phyloP scores from a whole-genome alignment of 768 basidiomycete species.

The Paxillus rubicundulus region DNA sequence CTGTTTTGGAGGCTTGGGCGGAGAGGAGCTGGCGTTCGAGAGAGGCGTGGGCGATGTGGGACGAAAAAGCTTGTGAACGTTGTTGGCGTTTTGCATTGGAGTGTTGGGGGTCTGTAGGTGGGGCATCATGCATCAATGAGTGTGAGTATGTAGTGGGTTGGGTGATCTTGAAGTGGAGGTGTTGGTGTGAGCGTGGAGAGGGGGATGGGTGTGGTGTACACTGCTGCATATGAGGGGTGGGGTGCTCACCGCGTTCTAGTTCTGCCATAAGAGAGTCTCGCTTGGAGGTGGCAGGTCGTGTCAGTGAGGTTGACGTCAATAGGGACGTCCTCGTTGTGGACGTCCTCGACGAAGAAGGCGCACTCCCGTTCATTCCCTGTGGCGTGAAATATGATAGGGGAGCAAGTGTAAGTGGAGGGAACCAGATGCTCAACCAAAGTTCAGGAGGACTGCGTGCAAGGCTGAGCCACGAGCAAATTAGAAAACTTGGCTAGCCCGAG shows the following conservation, averaged over 20 bases:
- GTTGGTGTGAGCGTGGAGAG: background rate
- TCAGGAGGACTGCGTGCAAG: too few relatives aligned
- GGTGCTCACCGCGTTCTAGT: conserved; percentile 54
- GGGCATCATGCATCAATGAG: too few relatives aligned
- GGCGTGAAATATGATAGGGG: background rate
- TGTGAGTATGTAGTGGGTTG: too few relatives aligned
- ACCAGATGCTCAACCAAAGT: too few relatives aligned
- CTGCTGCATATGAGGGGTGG: background rate
- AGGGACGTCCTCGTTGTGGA: conserved; percentile 6
- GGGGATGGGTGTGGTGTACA: too few relatives aligned
- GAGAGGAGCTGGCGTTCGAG: conserved; percentile 68
- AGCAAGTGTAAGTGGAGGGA: background rate
- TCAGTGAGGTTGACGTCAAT: background rate
- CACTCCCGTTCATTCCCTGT: conserved; percentile 6
- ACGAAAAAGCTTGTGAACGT: conserved; percentile 58
- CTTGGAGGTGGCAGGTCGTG: conserved; percentile 42
- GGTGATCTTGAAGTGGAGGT: too few relatives aligned
- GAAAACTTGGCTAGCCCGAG: too few relatives aligned
- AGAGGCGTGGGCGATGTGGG: conserved; percentile 57
- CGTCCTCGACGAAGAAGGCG: conserved; percentile 17
- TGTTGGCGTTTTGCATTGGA: conserved; percentile 49
- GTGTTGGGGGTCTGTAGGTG: too few relatives aligned
- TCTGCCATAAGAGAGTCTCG: conserved; percentile 68
- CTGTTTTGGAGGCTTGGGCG: conserved; percentile 57
- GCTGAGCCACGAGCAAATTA: too few relatives aligned